phyloP scores from a whole-genome alignment of 352 stramenopile species.

The Elongisporangium anandrum region DNA sequence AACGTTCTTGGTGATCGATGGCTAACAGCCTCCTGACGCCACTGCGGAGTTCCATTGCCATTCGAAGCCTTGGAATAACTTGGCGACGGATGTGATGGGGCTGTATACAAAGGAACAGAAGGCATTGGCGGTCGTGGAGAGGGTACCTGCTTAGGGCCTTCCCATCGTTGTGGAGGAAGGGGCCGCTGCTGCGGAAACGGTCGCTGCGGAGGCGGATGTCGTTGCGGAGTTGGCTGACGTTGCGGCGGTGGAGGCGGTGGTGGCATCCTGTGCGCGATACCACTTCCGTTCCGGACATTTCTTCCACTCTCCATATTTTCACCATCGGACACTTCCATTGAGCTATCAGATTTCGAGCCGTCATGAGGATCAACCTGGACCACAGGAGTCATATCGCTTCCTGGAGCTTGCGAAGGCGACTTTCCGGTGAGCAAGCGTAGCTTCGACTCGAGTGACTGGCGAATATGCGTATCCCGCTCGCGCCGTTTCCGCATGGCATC shows the following conservation, averaged over 20 bases:
- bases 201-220: not conserved
- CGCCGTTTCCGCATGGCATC: conserved; percentile 70
- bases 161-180: not conserved
- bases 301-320: conserved; percentile 21
- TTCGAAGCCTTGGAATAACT: conserved; percentile 1
- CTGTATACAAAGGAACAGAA: not conserved
- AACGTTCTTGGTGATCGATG: not conserved
- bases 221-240: conserved; percentile 8
- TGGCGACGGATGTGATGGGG: conserved; percentile 2
- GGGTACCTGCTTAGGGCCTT: not conserved
- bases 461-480: conserved; percentile 71
- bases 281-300: not conserved
- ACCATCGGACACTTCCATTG: conserved; percentile 67
- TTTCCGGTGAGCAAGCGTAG: not conserved
- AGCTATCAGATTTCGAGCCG: conserved; percentile 39
- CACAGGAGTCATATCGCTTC: not conserved
- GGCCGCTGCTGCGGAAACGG: conserved; percentile 4
- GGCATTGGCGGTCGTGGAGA: not conserved
- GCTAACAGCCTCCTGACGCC: not conserved
- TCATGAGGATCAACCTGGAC: not conserved
- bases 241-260: conserved; percentile 15
- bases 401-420: not conserved
- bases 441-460: conserved; percentile 51
- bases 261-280: conserved; percentile 1
- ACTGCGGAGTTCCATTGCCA: not conserved